These are phyloP conservation scores for Thraustotheca clavata DNA, from an alignment of 352 stramenopile species.

Conservation along the genomic window DNA sequence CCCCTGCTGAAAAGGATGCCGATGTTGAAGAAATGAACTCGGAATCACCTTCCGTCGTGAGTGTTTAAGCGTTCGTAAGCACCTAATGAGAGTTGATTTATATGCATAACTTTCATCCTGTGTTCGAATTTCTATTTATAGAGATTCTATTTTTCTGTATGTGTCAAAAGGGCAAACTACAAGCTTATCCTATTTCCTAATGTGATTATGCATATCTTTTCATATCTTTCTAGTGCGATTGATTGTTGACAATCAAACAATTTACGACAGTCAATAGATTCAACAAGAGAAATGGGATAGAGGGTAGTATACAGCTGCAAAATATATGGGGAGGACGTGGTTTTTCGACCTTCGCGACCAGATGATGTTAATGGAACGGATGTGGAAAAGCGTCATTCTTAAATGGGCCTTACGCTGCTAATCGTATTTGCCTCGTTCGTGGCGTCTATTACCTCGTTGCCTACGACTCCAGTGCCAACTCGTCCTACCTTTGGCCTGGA, in stretches of 20 bases:
- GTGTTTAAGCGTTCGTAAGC: not conserved
- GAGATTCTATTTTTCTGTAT: not conserved
- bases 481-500: constrained; percentile 4
- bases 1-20: not conserved
- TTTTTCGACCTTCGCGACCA: too few relatives aligned
- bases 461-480: not conserved
- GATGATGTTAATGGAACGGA: not conserved
- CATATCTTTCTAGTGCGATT: not conserved
- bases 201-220: not conserved
- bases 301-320: constrained; percentile 1
- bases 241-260: not conserved
- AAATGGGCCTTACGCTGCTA: not conserved
- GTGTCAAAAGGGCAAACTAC: not conserved
- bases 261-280: constrained; percentile 7
- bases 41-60: constrained; percentile 12
- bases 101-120: not conserved
- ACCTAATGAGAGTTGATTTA: constrained; percentile 11
- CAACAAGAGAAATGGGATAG: not conserved
- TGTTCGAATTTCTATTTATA: not conserved
- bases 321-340: not conserved
- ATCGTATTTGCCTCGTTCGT: not conserved
- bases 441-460: not conserved
- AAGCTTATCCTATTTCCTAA: not conserved
- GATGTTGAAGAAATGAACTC: constrained; percentile 17
- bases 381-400: not conserved